These are phyloP conservation scores for Yamadazyma sp. DNA, from an alignment of 805 yeast species.

Conservation along the genomic window DNA sequence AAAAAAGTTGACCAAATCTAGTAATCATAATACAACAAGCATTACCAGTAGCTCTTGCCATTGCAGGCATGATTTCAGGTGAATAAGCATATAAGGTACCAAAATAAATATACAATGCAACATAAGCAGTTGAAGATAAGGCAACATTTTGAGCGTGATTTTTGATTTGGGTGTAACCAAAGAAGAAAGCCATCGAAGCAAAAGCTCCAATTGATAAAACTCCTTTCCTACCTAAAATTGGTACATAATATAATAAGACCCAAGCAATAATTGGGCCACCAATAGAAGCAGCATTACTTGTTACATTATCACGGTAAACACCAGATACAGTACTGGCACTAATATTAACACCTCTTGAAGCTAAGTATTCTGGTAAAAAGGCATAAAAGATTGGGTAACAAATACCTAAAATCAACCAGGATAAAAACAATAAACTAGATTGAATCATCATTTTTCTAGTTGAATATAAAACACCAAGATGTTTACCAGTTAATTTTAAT, in stretches of 20 bases:
- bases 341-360: slow-evolving; percentile 48
- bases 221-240: slow-evolving; percentile 51
- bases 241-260: slow-evolving; percentile 22
- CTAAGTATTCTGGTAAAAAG: slow-evolving; percentile 52
- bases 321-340: slow-evolving; percentile 34
- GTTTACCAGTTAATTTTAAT: slow-evolving; percentile 23
- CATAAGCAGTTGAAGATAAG: slow-evolving; percentile 40
- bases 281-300: slow-evolving; percentile 45
- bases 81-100: slow-evolving; percentile 32
- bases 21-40: slow-evolving; percentile 30
- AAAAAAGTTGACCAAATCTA: slow-evolving; percentile 27
- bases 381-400: slow-evolving; percentile 53
- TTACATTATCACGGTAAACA: slow-evolving; percentile 47
- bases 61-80: slow-evolving; percentile 35
- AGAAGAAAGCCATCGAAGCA: slow-evolving; percentile 52
- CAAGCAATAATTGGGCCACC: slow-evolving; percentile 57
- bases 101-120: slow-evolving; percentile 36
- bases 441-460: slow-evolving; percentile 39
- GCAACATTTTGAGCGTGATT: slow-evolving; percentile 48
- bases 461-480: slow-evolving; percentile 44
- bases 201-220: slow-evolving; percentile 54
- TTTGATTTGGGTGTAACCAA: slow-evolving; percentile 60
- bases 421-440: slow-evolving; percentile 33
- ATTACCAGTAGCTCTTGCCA: slow-evolving; percentile 35
- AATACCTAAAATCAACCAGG: slow-evolving; percentile 58